Evolutionary conservation across 1,139 yeast genomes (phyloP).

Genomic region (Taphrina betulina): DNA sequence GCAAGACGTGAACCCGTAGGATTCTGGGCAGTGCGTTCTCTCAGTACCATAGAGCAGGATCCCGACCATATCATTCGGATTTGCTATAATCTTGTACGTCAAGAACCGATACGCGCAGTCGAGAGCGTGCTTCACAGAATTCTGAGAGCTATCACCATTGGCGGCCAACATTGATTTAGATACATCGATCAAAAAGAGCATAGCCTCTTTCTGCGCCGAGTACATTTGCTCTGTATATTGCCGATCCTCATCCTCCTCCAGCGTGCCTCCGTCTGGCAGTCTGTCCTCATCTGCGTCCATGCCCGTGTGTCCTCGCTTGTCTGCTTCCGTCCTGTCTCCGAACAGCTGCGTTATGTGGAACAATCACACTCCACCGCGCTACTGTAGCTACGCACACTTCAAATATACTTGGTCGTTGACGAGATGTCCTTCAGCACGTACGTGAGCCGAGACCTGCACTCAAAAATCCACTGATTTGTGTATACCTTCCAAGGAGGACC

Average conservation of each 20-base stretch:
- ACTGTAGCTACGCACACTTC: too few species aligned
- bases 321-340: slow-evolving; percentile 14
- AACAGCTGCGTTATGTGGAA: too few species aligned
- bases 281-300: too few species aligned
- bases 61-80: slow-evolving; percentile 44
- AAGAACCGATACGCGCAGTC: slow-evolving; percentile 43
- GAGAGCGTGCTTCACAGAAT: slow-evolving; percentile 40
- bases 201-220: slow-evolving; percentile 43
- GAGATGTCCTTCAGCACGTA: too few species aligned
- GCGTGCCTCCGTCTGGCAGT: too few species aligned
- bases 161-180: slow-evolving; percentile 42
- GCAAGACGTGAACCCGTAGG: slow-evolving; percentile 13
- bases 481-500: too few species aligned
- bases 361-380: too few species aligned
- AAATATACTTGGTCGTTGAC: too few species aligned
- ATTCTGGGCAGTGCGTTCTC: slow-evolving; percentile 36
- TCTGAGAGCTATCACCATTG: background rate
- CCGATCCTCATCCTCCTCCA: slow-evolving; percentile 8
- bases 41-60: slow-evolving; percentile 43
- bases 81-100: slow-evolving; percentile 41
- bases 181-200: slow-evolving; percentile 46
- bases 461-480: too few species aligned
- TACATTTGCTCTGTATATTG: slow-evolving; percentile 27
- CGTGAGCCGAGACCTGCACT: too few species aligned
- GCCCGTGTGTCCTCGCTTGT: too few species aligned